phyloP scores from a whole-genome alignment of 345 rosid species.

The Citrus australasica region DNA sequence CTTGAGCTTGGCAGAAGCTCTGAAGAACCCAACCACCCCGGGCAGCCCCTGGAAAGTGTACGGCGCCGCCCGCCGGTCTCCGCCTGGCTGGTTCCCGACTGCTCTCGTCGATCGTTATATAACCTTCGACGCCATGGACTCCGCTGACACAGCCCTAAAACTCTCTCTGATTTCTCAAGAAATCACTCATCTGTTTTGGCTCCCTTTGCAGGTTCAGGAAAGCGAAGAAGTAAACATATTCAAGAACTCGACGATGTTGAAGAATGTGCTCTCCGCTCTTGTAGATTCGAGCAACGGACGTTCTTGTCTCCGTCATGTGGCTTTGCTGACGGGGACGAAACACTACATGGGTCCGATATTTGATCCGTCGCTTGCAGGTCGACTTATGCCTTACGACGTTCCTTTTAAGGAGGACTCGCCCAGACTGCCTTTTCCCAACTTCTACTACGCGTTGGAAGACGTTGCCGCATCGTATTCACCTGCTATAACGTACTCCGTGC shows the following conservation, averaged over 20 bases:
- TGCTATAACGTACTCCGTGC: conserved; percentile 14
- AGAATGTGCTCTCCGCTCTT: conserved; percentile 16
- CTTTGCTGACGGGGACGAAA: conserved; percentile 29
- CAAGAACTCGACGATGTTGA: conserved; percentile 20
- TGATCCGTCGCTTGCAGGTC: background rate
- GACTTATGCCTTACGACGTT: conserved; percentile 14
- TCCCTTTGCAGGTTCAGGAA: conserved; percentile 13
- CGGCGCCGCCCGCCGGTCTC: background rate
- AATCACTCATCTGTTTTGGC: conserved; percentile 34
- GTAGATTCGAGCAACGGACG: background rate
- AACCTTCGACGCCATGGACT: conserved; percentile 12
- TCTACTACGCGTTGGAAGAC: conserved; percentile 32
- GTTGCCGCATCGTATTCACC: conserved; percentile 11
- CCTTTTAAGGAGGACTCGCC: conserved; percentile 25
- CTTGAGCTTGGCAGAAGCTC: too few relatives aligned
- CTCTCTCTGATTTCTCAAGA: conserved; percentile 15
- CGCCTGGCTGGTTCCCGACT: too few relatives aligned
- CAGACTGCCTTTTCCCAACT: conserved; percentile 32
- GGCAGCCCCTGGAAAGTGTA: background rate
- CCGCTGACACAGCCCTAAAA: background rate
- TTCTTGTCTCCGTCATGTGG: conserved; percentile 15
- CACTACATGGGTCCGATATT: conserved; percentile 31
- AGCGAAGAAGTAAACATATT: conserved; percentile 16
- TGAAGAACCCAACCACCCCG: background rate
- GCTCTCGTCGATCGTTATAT: conserved; percentile 14